A percentile compares a stretch with the other conserved stretches of the same genome.
phyloP scores from a whole-genome alignment of 139 green algal species.

The Astrephomene gubernaculifera region DNA sequence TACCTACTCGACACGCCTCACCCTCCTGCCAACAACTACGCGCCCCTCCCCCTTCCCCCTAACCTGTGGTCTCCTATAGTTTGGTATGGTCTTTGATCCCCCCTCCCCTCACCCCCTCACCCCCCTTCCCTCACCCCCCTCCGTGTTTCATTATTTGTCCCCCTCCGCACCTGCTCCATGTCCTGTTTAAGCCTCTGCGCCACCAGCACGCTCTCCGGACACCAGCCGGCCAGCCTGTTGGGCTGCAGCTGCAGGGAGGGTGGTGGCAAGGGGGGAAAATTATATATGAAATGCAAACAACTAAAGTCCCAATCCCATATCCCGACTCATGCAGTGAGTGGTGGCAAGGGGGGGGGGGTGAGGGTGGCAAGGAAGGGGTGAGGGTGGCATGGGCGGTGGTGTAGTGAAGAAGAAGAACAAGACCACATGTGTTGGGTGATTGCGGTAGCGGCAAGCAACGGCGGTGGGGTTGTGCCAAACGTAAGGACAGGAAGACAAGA shows the following conservation, averaged over 20 bases:
- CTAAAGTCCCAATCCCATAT: no score
- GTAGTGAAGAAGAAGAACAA: background rate
- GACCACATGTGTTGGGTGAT: background rate
- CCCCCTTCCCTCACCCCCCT: background rate
- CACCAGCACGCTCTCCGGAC: slow-evolving; percentile 49
- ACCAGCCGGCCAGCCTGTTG: slow-evolving; percentile 37
- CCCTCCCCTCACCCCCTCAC: background rate
- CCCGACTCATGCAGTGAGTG: no score
- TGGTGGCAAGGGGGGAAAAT: background rate
- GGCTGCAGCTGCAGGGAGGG: background rate
- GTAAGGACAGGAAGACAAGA: no score
- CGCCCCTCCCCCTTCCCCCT: no score
- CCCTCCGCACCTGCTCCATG: slow-evolving; percentile 62
- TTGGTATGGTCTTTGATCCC: no score
- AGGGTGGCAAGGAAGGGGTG: background rate
- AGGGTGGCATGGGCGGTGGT: background rate
- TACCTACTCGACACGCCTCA: background rate
- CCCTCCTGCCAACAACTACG: background rate
- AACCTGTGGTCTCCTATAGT: no score
- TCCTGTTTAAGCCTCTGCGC: slow-evolving; percentile 45
- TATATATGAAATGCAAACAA: background rate
- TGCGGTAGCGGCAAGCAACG: no score
- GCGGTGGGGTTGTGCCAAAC: no score
- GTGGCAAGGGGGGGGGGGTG: no score
- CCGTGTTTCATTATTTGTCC: no score